Evolutionary conservation across 1,139 yeast species (phyloP), one percentile per base, ranked within the genome.

Genomic region (Hansenula sp.): DNA sequence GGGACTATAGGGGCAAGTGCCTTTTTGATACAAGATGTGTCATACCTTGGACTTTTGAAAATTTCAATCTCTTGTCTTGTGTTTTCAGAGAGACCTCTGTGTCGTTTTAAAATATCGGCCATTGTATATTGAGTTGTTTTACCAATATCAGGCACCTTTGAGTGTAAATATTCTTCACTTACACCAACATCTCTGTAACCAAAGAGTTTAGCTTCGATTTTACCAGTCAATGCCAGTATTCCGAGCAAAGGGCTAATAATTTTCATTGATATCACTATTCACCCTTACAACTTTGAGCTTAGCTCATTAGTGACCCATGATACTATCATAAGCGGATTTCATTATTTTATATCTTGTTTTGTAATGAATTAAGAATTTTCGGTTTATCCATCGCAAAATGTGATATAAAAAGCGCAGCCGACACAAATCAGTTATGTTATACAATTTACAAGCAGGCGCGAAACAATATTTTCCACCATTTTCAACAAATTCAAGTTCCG

Each of bases 1-100:
- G 64, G 57, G 13, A 67, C 45, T 34, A 65, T 60, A 0, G 53
- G 53, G 3, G 50, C 36, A 6, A 67, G 43, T 2, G 71, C 63
- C 11, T 54, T 43, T 39, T 58, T 62, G 2, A 61, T 59, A 53
- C 72, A 67, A 1, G 55, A 47, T 1, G 60, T 55, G 32, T 53
- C 52, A 16, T 37, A 39, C 6, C 47, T 45, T 6, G 51, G 48
- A 12, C 43, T 46, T 2, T 40, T 24, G 32, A 49, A 53, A 16
- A 50, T 33, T 12, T 33, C 27, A 0, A 53, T 36, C 7, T 54
- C 56, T 2, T 35, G 24, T n/a, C 48, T 41, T 11, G 40, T 40
- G 2, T 40, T 29, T 2, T 37, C 15, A 2, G 56, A 49, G 8
- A 53, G 34, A 38, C 47, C 48, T 21, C 47, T 43, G 29, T 47